Evolutionary conservation across 2,329 filamentous ascomycete species (phyloP).

Genomic region (Calonectria crousiana): DNA sequence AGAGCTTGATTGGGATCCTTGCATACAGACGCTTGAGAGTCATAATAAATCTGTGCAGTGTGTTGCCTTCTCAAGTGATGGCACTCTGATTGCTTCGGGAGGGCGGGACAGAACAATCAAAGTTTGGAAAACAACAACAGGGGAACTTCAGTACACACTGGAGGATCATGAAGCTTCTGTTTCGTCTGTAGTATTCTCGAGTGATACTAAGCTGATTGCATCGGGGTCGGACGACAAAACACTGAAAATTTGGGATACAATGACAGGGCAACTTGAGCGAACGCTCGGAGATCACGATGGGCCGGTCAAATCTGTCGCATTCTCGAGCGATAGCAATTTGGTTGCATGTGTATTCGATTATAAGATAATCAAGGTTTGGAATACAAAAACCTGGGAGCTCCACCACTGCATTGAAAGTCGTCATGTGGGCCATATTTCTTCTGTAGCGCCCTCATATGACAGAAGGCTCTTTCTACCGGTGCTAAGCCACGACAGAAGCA

Average conservation of each 20-base stretch:
- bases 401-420: no score
- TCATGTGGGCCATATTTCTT: background rate
- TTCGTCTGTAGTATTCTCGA: background rate
- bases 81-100: background rate
- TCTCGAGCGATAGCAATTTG: background rate
- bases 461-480: background rate
- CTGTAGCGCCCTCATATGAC: background rate
- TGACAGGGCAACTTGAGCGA: background rate
- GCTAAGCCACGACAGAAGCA: no score
- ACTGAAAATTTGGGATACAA: background rate
- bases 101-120: background rate
- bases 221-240: background rate
- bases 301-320: background rate
- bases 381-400: no score
- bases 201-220: background rate
- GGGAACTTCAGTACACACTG: background rate
- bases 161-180: background rate
- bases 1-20: slow-evolving; percentile 32
- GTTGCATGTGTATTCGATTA: background rate
- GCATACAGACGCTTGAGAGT: slow-evolving; percentile 28
- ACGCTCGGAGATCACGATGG: background rate
- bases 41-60: fast-evolving
- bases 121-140: background rate
- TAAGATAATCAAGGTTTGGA: no score
- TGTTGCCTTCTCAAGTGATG: background rate